A percentile compares a stretch with the other conserved stretches of the same genome.
phyloP scores from a whole-genome alignment of 139 green algal species.

The Chara braunii region DNA sequence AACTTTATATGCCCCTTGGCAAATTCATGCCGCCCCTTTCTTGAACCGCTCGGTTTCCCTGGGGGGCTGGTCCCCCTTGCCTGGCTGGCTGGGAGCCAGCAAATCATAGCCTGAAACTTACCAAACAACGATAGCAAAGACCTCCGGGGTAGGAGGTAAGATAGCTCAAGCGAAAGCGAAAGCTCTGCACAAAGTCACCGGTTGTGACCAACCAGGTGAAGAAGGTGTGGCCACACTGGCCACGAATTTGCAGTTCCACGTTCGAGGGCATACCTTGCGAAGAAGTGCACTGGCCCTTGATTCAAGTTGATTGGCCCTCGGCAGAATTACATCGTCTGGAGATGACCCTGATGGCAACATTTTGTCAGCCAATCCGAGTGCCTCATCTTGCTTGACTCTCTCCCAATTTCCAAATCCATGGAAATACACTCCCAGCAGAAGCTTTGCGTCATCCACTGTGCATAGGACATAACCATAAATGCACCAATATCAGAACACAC shows the following conservation, averaged over 20 bases:
- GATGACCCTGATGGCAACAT: conserved; percentile 43
- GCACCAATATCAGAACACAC: no score
- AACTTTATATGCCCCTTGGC: no score
- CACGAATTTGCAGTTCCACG: not conserved
- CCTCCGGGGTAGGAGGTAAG: not conserved
- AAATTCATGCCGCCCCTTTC: no score
- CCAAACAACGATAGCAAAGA: not conserved
- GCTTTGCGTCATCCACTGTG: conserved; percentile 61
- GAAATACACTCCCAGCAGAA: conserved; percentile 67
- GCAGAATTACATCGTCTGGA: conserved; percentile 35
- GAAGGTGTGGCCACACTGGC: no score
- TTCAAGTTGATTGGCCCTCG: conserved; percentile 64
- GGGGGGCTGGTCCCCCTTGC: no score
- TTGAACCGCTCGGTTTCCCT: no score
- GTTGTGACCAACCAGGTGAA: no score
- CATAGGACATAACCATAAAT: not conserved
- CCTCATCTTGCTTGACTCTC: conserved; percentile 56
- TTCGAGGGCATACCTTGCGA: conserved; percentile 19
- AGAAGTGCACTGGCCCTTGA: conserved; percentile 70
- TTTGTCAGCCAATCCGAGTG: conserved; percentile 62
- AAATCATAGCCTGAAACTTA: no score
- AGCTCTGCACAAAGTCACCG: not conserved
- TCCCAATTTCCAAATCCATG: conserved; percentile 77
- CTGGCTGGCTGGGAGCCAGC: no score
- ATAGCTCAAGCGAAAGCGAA: not conserved